Conservation (phyloP, 2,329 filamentous ascomycete genomes). For the Fusarium sp. region DNA sequence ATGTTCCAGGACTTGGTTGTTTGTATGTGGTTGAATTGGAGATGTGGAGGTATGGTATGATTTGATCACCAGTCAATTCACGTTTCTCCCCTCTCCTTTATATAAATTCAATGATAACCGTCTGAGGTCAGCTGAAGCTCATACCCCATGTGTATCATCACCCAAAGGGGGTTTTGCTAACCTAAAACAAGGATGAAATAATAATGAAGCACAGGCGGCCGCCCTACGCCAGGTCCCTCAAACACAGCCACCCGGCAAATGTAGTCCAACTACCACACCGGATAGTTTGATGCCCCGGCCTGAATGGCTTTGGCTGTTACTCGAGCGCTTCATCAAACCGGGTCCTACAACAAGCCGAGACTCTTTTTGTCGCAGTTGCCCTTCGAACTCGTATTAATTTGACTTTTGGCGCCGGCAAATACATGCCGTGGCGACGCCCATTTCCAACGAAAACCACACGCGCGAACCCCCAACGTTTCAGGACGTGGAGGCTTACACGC, state of each 20-base stretch:
- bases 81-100: slow-evolving; percentile 26
- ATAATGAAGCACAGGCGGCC: slow-evolving; percentile 39
- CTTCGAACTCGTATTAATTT: not conserved
- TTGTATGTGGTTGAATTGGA: not conserved
- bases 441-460: not conserved
- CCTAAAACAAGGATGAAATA: slow-evolving; percentile 43
- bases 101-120: slow-evolving; percentile 12
- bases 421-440: slow-evolving; percentile 12
- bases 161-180: slow-evolving; percentile 18
- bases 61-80: not conserved
- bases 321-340: slow-evolving; percentile 31
- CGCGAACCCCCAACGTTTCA: slow-evolving; percentile 18
- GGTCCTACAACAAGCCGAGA: slow-evolving; percentile 20
- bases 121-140: slow-evolving; percentile 16
- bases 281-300: slow-evolving; percentile 37
- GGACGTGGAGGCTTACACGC: not conserved
- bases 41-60: slow-evolving; percentile 8
- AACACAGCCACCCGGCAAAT: slow-evolving; percentile 30
- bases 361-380: slow-evolving; percentile 19
- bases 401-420: slow-evolving; percentile 17
- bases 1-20: not conserved
- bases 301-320: slow-evolving; percentile 24
- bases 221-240: slow-evolving; percentile 11
- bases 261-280: slow-evolving; percentile 10
- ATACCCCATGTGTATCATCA: not conserved